phyloP scores from a whole-genome alignment of 192 early-diverging fungal genomes.

The Coemansia sp. region DNA sequence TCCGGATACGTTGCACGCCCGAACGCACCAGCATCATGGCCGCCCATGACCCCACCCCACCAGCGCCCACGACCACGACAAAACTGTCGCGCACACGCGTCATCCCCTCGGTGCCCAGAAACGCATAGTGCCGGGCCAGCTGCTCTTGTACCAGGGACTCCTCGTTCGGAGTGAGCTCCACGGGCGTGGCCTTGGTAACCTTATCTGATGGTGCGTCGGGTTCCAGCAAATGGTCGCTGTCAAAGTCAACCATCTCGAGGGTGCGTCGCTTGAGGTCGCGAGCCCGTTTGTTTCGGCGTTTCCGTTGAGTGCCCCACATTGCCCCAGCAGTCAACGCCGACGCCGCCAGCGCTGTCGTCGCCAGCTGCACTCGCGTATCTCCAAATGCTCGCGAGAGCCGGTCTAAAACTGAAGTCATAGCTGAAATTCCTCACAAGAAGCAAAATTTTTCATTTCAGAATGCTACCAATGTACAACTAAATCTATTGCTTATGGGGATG shows the following conservation, averaged over 20 bases:
- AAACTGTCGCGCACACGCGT: slow-evolving; percentile 71
- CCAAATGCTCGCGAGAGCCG: slow-evolving; percentile 26
- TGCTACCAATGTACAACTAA: too few relatives aligned
- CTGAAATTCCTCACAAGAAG: too few relatives aligned
- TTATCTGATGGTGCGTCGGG: slow-evolving; percentile 1
- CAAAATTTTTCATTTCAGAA: slow-evolving; percentile 7
- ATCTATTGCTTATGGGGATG: too few relatives aligned
- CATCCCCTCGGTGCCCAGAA: slow-evolving; percentile 82
- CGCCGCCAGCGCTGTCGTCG: slow-evolving; percentile 60
- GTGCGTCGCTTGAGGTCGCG: slow-evolving; percentile 60
- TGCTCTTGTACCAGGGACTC: slow-evolving; percentile 83
- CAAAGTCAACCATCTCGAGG: slow-evolving; percentile 25
- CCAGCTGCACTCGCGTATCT: slow-evolving; percentile 45
- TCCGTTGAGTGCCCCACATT: slow-evolving; percentile 57
- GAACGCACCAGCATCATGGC: slow-evolving; percentile 89
- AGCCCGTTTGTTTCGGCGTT: slow-evolving; percentile 49
- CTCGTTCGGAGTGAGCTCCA: slow-evolving; percentile 39
- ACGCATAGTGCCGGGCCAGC: slow-evolving; percentile 80
- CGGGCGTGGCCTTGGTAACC: slow-evolving; percentile 42
- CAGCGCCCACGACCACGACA: slow-evolving; percentile 92
- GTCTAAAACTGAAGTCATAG: slow-evolving; percentile 10
- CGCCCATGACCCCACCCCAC: slow-evolving; percentile 90
- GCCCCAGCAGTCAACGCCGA: slow-evolving; percentile 61
- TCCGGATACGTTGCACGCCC: slow-evolving; percentile 78
- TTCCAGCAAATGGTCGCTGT: slow-evolving; percentile 9